Base-by-base conservation (phyloP, 345 rosid genomes). In the Geranium rotundifolium region DNA sequence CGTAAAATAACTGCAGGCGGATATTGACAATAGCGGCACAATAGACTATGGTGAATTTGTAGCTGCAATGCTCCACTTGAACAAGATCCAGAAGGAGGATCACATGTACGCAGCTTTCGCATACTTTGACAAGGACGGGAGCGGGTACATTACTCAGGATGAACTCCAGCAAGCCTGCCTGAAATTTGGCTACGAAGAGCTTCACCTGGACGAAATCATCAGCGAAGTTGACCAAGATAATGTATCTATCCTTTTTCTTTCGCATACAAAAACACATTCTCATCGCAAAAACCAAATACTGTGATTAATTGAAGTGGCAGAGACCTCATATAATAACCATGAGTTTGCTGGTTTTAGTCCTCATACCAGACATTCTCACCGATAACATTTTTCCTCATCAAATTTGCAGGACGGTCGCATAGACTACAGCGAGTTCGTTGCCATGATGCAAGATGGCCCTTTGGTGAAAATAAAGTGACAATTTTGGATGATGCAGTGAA, bases 21-120 rank as follows among this genome's bases (percentile, higher is more conserved):
- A 92, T 72, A 69, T 87, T 56, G 97, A 89, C 77, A 89, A 92
- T 69, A 89, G 88, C 63, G 98, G 97, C 1, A 81, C 91, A 61
- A 92, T 92, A 73, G 97, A 89, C 75, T 92, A 85, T 61, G 82
- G 90, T 0, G 98, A 92, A 76, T 89, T 92, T 73, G 77, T 84
- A 67, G 93, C 98, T 27, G 98, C 98, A 30, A 89, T 89, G 96
- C 82, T 89, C 58, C 95, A 92, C 80, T 70, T 89, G 54, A 92
- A 89, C 80, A 89, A 92, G 73, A 78, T 89, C 65, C 84, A 84
- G 66, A 82, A 70, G 76, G 93, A 92, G 76, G 97, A 92, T 72
- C 91, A 92, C 71, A 66, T 89, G 71, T 86, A 67, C 39, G 83
- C 91, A 19, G 96, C 95, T 46, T 92, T 89, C 78, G 80, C 88